phyloP scores from a whole-genome alignment of 2,329 filamentous ascomycete species.

The Sclerotinia glacialis region DNA sequence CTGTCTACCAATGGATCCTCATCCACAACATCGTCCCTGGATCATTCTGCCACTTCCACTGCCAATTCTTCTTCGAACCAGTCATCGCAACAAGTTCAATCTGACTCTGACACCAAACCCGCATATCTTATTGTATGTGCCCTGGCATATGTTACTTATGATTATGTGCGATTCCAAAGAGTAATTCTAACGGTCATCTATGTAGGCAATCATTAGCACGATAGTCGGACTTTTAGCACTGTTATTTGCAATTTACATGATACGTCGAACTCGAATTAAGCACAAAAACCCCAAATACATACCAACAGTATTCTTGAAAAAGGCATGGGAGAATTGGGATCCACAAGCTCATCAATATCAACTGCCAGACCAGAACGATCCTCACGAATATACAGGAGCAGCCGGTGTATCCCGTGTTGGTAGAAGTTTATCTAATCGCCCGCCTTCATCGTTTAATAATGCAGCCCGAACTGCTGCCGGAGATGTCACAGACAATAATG shows the following conservation, averaged over 20 bases:
- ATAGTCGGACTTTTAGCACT: constrained; percentile 29
- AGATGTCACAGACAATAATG: constrained; percentile 11
- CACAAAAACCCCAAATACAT: constrained; percentile 50
- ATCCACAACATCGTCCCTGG: constrained; percentile 2
- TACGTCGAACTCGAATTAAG: constrained; percentile 44
- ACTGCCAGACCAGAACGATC: constrained; percentile 38
- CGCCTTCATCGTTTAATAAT: constrained; percentile 24
- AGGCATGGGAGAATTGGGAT: constrained; percentile 51
- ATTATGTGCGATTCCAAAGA: neutral
- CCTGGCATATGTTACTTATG: neutral
- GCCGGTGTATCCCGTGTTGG: constrained; percentile 16
- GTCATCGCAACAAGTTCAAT: neutral
- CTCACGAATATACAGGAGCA: constrained; percentile 43
- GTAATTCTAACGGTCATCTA: neutral
- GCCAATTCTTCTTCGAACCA: neutral
- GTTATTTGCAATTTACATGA: constrained; percentile 27
- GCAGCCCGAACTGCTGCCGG: constrained; percentile 20
- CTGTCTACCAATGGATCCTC: constrained; percentile 10
- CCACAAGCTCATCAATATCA: constrained; percentile 33
- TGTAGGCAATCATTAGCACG: constrained; percentile 23
- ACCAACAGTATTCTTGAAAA: constrained; percentile 50
- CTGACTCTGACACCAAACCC: constrained; percentile 3
- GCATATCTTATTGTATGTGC: constrained; percentile 21
- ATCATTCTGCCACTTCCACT: neutral
- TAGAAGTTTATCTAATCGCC: constrained; percentile 19